Evolutionary conservation across 2,329 filamentous ascomycete species (phyloP).

Genomic region (Pseudogymnoascus sp.): DNA sequence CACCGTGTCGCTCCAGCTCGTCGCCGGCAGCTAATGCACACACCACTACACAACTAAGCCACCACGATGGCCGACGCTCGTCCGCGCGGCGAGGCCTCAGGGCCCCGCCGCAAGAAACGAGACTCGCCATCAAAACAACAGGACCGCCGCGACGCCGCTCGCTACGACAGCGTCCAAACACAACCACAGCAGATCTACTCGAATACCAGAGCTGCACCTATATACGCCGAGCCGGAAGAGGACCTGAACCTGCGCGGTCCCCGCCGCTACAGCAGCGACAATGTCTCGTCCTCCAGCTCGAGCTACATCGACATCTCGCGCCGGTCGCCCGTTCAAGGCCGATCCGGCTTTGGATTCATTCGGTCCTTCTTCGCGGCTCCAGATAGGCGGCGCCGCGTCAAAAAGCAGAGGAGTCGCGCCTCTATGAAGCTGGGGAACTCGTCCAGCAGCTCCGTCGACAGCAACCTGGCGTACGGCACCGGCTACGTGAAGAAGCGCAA

Average conservation of each 20-base stretch:
- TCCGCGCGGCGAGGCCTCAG: background rate
- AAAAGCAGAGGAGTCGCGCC: slow-evolving; percentile 39
- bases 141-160: slow-evolving; percentile 1
- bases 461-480: slow-evolving; percentile 58
- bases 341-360: slow-evolving; percentile 43
- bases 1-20: background rate
- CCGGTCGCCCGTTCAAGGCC: slow-evolving; percentile 38
- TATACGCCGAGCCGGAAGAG: slow-evolving; percentile 2
- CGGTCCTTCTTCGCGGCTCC: slow-evolving; percentile 55
- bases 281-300: slow-evolving; percentile 42
- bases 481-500: slow-evolving; percentile 32
- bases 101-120: slow-evolving; percentile 3
- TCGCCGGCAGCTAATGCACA: background rate
- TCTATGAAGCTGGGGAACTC: slow-evolving; percentile 53
- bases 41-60: slow-evolving; percentile 1
- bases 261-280: slow-evolving; percentile 1
- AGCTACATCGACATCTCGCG: slow-evolving; percentile 61
- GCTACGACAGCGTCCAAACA: background rate
- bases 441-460: slow-evolving; percentile 59
- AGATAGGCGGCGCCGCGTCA: slow-evolving; percentile 39
- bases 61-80: background rate
- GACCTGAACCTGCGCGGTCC: slow-evolving; percentile 1
- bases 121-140: slow-evolving; percentile 6
- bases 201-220: slow-evolving; percentile 4
- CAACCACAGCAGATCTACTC: background rate